Evolutionary conservation across 2,329 filamentous ascomycete genomes (phyloP).

Genomic region (Fusarium sp.): DNA sequence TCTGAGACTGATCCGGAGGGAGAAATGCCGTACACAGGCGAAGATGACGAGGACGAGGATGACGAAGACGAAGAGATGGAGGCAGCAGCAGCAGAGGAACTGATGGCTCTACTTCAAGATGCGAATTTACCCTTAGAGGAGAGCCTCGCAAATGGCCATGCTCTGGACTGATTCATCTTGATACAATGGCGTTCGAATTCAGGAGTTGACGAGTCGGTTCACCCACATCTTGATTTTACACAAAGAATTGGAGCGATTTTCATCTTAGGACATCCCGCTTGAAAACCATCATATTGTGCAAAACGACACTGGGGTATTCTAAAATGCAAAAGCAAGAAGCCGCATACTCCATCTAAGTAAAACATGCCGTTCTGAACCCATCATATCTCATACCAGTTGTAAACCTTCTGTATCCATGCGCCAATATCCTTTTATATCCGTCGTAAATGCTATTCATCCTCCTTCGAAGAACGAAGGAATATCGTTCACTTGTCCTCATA

Average conservation of each 20-base stretch:
- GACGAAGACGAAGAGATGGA: conserved; percentile 27
- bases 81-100: conserved; percentile 24
- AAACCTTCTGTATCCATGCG: conserved; percentile 4
- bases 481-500: background rate
- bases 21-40: conserved; percentile 40
- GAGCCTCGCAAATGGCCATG: background rate
- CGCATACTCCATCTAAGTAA: conserved; percentile 29
- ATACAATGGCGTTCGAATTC: background rate
- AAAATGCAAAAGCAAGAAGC: conserved; percentile 40
- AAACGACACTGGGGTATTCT: conserved; percentile 42
- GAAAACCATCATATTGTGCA: conserved; percentile 13
- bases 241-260: background rate
- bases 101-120: conserved; percentile 32
- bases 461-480: background rate
- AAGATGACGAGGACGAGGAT: conserved; percentile 24
- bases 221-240: background rate
- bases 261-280: background rate
- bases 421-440: conserved; percentile 9
- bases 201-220: background rate
- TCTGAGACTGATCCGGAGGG: conserved; percentile 37
- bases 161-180: background rate
- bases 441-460: background rate
- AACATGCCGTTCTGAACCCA: conserved; percentile 14
- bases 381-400: conserved; percentile 15
- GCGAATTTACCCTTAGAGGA: conserved; percentile 30